phyloP scores from a whole-genome alignment of 768 basidiomycete genomes.

The Termitomyces sp. region DNA sequence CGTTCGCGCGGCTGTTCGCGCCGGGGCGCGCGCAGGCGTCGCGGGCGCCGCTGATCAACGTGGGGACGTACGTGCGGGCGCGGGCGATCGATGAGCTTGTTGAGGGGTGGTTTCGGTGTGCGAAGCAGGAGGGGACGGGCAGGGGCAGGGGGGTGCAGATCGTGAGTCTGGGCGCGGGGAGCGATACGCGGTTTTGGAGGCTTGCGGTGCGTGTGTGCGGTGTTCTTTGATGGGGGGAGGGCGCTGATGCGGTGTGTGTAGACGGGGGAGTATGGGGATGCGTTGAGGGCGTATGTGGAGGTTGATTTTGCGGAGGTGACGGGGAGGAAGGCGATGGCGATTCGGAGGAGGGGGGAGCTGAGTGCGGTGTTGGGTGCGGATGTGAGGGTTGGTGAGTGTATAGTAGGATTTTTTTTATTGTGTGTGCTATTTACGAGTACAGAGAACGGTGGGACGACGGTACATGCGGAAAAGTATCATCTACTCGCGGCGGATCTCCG shows the following conservation, averaged over 20 bases:
- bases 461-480: slow-evolving; percentile 58
- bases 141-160: slow-evolving; percentile 78
- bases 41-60: slow-evolving; percentile 88
- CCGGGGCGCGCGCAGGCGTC: slow-evolving; percentile 57
- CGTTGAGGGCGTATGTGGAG: slow-evolving; percentile 70
- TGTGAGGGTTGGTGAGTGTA: slow-evolving; percentile 38
- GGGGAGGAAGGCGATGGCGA: slow-evolving; percentile 75
- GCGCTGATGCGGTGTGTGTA: too few species aligned
- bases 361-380: slow-evolving; percentile 46
- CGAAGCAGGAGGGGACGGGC: slow-evolving; percentile 34
- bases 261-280: slow-evolving; percentile 51
- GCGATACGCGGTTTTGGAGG: slow-evolving; percentile 95
- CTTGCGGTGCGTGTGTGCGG: slow-evolving; percentile 56
- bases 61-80: slow-evolving; percentile 88
- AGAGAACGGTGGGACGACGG: slow-evolving; percentile 62
- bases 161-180: slow-evolving; percentile 93
- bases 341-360: slow-evolving; percentile 64
- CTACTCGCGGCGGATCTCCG: slow-evolving; percentile 81
- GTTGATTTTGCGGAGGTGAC: slow-evolving; percentile 90
- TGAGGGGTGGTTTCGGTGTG: slow-evolving; percentile 54
- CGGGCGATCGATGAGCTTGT: slow-evolving; percentile 78
- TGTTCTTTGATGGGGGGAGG: slow-evolving; percentile 52
- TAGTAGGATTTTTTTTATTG: slow-evolving; percentile 1
- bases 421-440: neutral
- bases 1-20: slow-evolving; percentile 66